Evolutionary conservation across 1,139 yeast species (phyloP).

Genomic region (Suhomyces maxii): DNA sequence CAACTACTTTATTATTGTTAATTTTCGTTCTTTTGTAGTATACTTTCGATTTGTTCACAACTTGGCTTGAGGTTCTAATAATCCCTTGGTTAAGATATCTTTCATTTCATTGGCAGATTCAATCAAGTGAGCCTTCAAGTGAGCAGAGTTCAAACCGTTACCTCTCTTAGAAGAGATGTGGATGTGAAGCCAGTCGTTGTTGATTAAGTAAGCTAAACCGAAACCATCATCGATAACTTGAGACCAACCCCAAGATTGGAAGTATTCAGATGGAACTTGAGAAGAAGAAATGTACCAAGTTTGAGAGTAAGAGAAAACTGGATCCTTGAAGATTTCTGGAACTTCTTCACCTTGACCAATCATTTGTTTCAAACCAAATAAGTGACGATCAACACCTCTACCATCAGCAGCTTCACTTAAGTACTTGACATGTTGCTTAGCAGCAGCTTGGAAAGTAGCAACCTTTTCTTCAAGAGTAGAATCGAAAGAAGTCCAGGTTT

Average conservation of each 20-base stretch:
- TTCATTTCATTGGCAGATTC: constrained; percentile 83
- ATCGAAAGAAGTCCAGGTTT: constrained; percentile 67
- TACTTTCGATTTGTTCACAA: constrained; percentile 18
- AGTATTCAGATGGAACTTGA: constrained; percentile 83
- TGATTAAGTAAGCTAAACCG: constrained; percentile 92
- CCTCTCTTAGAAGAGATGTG: constrained; percentile 79
- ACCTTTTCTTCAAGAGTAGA: constrained; percentile 61
- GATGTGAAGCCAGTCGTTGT: constrained; percentile 81
- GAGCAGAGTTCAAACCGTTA: constrained; percentile 65
- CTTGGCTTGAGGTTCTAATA: constrained; percentile 42
- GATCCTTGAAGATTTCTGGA: constrained; percentile 76
- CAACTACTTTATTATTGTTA: no score
- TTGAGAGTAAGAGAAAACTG: constrained; percentile 70
- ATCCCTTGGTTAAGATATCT: constrained; percentile 52
- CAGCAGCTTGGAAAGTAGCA: constrained; percentile 69
- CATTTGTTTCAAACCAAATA: constrained; percentile 83
- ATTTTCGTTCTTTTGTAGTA: neutral
- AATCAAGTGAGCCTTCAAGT: constrained; percentile 67
- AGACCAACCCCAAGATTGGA: constrained; percentile 96
- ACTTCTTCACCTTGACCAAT: constrained; percentile 56
- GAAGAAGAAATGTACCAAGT: constrained; percentile 90
- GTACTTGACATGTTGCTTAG: constrained; percentile 72
- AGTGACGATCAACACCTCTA: constrained; percentile 89
- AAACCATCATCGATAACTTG: constrained; percentile 94
- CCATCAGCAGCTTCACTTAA: constrained; percentile 82